A percentile compares a stretch with the other conserved stretches of the same genome.
These are phyloP conservation scores for Stagonosporopsis chrysanthemi DNA, from an alignment of 2,329 filamentous ascomycete species.

Conservation along the genomic window DNA sequence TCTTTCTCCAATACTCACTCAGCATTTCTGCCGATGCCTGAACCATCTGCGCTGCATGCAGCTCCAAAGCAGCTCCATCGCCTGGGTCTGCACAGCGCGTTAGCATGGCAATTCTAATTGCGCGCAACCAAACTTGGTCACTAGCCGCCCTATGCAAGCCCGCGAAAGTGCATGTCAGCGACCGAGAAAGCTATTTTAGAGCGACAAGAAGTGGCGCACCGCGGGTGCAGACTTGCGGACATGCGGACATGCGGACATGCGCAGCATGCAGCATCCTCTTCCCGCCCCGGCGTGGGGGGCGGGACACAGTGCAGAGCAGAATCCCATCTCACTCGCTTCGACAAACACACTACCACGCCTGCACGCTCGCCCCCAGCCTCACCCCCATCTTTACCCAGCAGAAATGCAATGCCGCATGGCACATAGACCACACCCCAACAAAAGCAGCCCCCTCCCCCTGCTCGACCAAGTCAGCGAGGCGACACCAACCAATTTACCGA, in stretches of 20 bases:
- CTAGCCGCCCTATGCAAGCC: not conserved
- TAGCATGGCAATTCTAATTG: conserved; percentile 2
- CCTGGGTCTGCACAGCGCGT: conserved; percentile 12
- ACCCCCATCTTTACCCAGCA: no score
- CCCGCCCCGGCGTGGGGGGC: conserved; percentile 3
- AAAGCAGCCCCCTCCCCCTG: not conserved
- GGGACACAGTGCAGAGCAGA: not conserved
- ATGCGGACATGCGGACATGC: not conserved
- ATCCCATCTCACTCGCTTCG: not conserved
- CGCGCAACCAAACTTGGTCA: not conserved
- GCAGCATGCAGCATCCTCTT: conserved; percentile 2
- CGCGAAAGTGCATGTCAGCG: not conserved
- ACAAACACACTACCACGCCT: no score
- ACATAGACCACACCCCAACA: not conserved
- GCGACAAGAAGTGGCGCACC: not conserved
- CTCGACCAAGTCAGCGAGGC: conserved; percentile 13
- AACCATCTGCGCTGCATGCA: not conserved
- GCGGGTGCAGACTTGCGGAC: not conserved
- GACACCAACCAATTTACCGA: not conserved
- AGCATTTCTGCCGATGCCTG: not conserved
- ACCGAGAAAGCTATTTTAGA: not conserved
- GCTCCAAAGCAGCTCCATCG: conserved; percentile 3
- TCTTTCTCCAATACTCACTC: not conserved
- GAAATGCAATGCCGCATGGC: no score
- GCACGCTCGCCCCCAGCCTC: not conserved